Evolutionary conservation across 345 rosid genomes (phyloP), one percentile per base, ranked within the genome.

Genomic region (Eucalyptus fibrosa): DNA sequence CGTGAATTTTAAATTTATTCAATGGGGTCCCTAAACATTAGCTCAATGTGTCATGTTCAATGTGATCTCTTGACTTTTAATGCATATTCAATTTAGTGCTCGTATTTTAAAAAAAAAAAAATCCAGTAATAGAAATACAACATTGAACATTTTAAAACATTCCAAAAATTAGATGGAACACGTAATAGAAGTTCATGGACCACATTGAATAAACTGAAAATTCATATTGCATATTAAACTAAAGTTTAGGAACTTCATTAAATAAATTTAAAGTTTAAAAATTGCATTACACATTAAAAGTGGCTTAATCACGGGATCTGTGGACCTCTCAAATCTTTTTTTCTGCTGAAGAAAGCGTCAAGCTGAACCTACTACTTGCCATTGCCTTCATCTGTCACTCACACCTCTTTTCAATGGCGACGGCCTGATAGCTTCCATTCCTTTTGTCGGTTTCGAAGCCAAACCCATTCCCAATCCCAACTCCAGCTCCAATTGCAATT

Each of bases 151-250:
- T 24, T 56, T 10, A 5, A 24, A 23, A 56, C 62, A 56, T 56
- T 56, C 1, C 6, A 56, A 26, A 56, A 26, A 56, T 6, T 56
- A 56, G 30, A 56, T 56, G 24, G 30, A 24, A 24, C 62, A 24
- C 1, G 1, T 56, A 10, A 23, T 56, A 56, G 24, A 2, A 56
- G 1, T 24, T 56, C 1, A 24, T 4, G 1, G 7, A 56, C 6
- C 30, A 4, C 62, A 5, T 24, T 56, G 2, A 9, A 56, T 3
- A 56, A 24, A 24, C 2, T 4, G 1, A 4, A 56, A 56, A 9
- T 56, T 1, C 30, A 56, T 26, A 56, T 2, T 56, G 6, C 2
- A 24, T 1, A 11, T 56, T 56, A 56, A 12, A 3, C 62, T 56
- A 56, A 0, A 56, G 6, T 56, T 56, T 26, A 56, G 7, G 1